These are phyloP conservation scores for Solanum bulbocastanum DNA, from an alignment of 257 asterid species.

Conservation along the genomic window DNA sequence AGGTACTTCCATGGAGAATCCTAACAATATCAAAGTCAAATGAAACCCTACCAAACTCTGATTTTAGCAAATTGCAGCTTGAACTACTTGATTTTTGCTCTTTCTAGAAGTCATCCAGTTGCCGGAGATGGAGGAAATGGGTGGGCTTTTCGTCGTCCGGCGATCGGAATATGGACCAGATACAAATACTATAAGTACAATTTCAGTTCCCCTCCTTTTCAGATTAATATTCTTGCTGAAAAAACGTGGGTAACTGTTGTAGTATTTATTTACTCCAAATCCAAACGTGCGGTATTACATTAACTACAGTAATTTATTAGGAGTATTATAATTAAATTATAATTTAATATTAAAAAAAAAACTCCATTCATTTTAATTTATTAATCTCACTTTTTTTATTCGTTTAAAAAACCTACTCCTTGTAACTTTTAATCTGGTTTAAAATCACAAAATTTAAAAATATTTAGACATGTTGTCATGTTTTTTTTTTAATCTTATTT, in stretches of 20 bases:
- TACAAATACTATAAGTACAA: background rate
- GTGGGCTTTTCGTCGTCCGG: background rate
- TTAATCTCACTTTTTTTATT: too few relatives aligned
- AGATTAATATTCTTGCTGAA: too few relatives aligned
- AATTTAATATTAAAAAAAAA: too few relatives aligned
- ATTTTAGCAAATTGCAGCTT: background rate
- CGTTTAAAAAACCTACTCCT: too few relatives aligned
- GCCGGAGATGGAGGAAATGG: background rate
- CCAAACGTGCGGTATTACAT: background rate
- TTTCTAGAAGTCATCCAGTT: background rate
- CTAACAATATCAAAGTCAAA: background rate
- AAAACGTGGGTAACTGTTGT: background rate
- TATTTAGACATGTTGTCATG: background rate
- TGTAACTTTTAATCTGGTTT: background rate
- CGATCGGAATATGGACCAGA: background rate
- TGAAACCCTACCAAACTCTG: background rate
- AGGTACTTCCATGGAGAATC: constrained; percentile 57
- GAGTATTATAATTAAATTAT: too few relatives aligned
- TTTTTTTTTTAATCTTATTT: too few relatives aligned
- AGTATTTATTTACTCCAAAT: background rate
- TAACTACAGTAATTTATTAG: background rate
- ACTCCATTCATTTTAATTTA: too few relatives aligned
- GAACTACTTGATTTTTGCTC: background rate
- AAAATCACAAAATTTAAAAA: too few relatives aligned
- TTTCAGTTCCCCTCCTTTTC: background rate